Evolutionary conservation across 352 stramenopile species (phyloP).

Genomic region (Phytophthora hybrid): DNA sequence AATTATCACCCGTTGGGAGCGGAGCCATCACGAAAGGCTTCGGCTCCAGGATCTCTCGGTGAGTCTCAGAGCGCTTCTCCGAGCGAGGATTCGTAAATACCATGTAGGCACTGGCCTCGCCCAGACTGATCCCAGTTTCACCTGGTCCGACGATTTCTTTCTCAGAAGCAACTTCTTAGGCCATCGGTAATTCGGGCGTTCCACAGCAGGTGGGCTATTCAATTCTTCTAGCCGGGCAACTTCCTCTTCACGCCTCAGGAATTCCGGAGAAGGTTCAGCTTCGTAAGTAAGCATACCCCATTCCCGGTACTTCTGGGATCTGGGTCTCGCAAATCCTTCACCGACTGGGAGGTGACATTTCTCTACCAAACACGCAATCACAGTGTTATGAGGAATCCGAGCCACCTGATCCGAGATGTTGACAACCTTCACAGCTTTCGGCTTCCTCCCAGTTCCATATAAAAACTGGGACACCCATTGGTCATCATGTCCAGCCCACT

Average conservation of each 20-base stretch:
- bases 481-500: background rate
- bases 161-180: background rate
- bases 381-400: background rate
- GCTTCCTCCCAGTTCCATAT: background rate
- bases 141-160: background rate
- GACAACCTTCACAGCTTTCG: background rate
- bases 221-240: background rate
- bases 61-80: background rate
- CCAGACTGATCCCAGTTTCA: background rate
- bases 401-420: constrained; percentile 5
- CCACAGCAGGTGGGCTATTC: background rate
- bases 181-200: background rate
- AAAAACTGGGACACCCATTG: background rate
- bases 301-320: constrained; percentile 2
- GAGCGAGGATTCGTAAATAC: background rate
- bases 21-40: background rate
- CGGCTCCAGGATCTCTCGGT: background rate
- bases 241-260: background rate
- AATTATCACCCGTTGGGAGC: background rate
- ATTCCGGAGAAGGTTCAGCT: constrained; percentile 1
- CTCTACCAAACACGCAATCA: background rate
- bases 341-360: background rate
- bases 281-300: constrained; percentile 1
- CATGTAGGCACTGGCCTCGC: background rate
- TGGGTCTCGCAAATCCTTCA: background rate